phyloP scores from a whole-genome alignment of 257 asterid species.

The Cruciata laevipes region DNA sequence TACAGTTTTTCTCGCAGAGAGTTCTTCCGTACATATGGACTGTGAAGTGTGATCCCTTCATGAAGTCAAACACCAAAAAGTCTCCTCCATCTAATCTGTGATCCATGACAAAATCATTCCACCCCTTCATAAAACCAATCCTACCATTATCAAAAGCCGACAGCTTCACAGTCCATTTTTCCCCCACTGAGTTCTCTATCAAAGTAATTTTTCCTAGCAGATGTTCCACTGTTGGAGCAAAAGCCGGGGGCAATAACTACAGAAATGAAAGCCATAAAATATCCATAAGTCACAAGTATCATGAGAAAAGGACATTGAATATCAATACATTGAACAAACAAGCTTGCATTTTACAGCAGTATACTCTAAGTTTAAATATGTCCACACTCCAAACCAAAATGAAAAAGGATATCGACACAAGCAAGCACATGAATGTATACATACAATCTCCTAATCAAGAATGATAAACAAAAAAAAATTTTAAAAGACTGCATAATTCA shows the following conservation, averaged over 20 bases:
- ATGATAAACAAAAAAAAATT: neutral
- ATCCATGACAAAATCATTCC: slow-evolving; percentile 40
- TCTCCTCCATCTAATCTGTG: slow-evolving; percentile 42
- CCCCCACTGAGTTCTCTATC: slow-evolving; percentile 51
- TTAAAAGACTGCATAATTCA: neutral
- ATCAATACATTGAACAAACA: neutral
- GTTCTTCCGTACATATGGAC: slow-evolving; percentile 35
- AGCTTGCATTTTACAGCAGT: neutral
- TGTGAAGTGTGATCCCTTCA: slow-evolving; percentile 31
- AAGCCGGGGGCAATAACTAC: slow-evolving; percentile 65
- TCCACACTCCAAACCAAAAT: neutral
- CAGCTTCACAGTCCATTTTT: slow-evolving; percentile 33
- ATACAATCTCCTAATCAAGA: too few species aligned
- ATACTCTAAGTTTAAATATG: neutral
- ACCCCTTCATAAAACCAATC: slow-evolving; percentile 50
- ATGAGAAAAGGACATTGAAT: too few species aligned
- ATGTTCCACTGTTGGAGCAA: slow-evolving; percentile 26
- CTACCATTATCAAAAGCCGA: slow-evolving; percentile 19
- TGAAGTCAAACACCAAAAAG: slow-evolving; percentile 31
- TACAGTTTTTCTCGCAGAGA: slow-evolving; percentile 32
- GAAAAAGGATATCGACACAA: neutral
- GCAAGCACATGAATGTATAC: neutral
- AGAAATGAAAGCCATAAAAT: slow-evolving; percentile 4
- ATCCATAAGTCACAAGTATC: neutral
- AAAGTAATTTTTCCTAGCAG: slow-evolving; percentile 28